phyloP scores from a whole-genome alignment of 495 filamentous ascomycete species.

The Penicillium psychrofluorescens region DNA sequence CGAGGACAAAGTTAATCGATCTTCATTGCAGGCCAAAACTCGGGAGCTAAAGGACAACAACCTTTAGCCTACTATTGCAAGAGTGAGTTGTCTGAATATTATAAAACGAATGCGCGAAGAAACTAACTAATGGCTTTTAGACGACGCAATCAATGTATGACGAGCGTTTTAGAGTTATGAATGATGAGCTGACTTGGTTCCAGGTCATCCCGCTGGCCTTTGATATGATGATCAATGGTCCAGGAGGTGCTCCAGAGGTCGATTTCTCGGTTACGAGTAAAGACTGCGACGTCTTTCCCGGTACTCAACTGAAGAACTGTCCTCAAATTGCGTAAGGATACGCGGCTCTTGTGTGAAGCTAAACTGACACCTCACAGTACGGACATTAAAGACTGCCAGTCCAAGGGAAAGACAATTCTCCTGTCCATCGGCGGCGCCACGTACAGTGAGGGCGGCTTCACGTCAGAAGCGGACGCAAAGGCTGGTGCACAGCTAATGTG shows the following conservation, averaged over 20 bases:
- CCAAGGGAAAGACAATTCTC: constrained; percentile 56
- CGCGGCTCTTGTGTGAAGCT: not conserved
- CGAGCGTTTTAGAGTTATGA: not conserved
- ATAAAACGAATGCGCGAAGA: not conserved
- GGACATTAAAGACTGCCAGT: constrained; percentile 62
- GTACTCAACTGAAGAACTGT: constrained; percentile 50
- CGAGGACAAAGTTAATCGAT: not conserved
- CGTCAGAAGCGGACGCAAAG: constrained; percentile 41
- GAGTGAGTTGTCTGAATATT: constrained; percentile 34
- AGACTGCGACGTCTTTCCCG: constrained; percentile 49
- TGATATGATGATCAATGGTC: constrained; percentile 44
- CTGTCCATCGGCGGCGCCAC: constrained; percentile 61
- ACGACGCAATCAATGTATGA: constrained; percentile 36
- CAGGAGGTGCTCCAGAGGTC: constrained; percentile 41
- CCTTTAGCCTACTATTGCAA: constrained; percentile 51
- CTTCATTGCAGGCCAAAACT: constrained; percentile 48
- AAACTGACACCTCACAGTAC: constrained; percentile 19
- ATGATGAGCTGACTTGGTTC: not conserved
- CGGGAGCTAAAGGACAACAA: constrained; percentile 44
- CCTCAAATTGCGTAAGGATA: constrained; percentile 51
- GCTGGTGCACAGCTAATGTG: constrained; percentile 55
- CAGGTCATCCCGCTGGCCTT: constrained; percentile 59
- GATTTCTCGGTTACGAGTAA: constrained; percentile 57
- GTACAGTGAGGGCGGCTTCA: constrained; percentile 56
- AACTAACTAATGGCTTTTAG: constrained; percentile 3